A percentile compares a stretch with the other conserved stretches of the same genome.
Evolutionary conservation across 441 rosid species (phyloP).

Genomic region (Erodium trifolium): DNA sequence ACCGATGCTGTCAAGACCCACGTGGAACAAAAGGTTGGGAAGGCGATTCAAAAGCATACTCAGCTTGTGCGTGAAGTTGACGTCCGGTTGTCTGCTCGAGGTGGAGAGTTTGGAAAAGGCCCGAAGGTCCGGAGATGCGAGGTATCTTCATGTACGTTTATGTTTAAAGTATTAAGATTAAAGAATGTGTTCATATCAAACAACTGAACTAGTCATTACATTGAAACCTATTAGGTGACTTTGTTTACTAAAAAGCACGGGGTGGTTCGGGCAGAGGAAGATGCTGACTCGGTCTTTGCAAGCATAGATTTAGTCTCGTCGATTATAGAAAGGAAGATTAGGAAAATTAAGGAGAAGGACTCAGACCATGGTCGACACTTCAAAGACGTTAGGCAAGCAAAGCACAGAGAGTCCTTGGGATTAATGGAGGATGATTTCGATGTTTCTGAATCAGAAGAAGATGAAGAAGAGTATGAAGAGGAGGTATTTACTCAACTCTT

Average conservation of each 20-base stretch:
- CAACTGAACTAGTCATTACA: background rate
- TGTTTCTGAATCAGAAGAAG: conserved; percentile 21
- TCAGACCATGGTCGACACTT: conserved; percentile 90
- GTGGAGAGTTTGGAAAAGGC: conserved; percentile 91
- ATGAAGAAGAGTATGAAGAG: conserved; percentile 47
- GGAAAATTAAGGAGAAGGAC: conserved; percentile 92
- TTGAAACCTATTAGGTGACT: conserved; percentile 45
- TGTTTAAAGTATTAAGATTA: background rate
- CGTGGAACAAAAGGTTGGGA: conserved; percentile 78
- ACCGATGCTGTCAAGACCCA: conserved; percentile 58
- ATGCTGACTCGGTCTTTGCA: conserved; percentile 58
- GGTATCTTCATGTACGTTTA: conserved; percentile 29
- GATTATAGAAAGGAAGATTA: conserved; percentile 65
- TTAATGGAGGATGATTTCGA: conserved; percentile 30
- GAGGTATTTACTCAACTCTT: conserved; percentile 20
- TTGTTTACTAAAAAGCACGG: conserved; percentile 84
- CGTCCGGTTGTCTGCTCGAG: conserved; percentile 73
- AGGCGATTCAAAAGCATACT: conserved; percentile 75
- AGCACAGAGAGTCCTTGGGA: conserved; percentile 48
- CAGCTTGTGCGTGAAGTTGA: conserved; percentile 86
- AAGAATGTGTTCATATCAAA: background rate
- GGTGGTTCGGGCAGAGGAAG: conserved; percentile 91
- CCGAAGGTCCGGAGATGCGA: conserved; percentile 81
- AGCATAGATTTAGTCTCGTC: conserved; percentile 81
- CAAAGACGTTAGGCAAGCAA: conserved; percentile 60